Evolutionary conservation across 225 moss, liverwort and hornwort species (phyloP).

Genomic region (Pseudoscleropodium purum): DNA sequence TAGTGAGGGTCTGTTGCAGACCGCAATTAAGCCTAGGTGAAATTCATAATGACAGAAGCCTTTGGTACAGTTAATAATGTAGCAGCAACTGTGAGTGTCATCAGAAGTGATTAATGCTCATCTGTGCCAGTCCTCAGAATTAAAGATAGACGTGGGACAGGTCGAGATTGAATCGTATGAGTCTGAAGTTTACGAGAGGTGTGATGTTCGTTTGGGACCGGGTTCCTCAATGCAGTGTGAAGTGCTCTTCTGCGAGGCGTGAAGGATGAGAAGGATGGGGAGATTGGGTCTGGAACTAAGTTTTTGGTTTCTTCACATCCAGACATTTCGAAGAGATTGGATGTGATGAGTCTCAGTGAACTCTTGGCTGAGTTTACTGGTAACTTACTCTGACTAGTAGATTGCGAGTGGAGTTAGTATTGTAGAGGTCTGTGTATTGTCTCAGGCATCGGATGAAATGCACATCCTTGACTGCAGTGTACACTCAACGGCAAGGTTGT

Average conservation of each 20-base stretch:
- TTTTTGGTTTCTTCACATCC: no score
- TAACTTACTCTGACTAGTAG: background rate
- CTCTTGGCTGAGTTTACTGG: background rate
- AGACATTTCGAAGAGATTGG: background rate
- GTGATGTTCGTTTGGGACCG: background rate
- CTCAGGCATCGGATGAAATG: no score
- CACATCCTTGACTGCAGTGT: background rate
- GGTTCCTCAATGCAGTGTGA: background rate
- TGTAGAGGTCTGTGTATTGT: no score
- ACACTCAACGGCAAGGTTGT: background rate
- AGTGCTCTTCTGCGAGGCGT: background rate
- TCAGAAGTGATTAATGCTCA: background rate
- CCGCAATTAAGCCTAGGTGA: background rate
- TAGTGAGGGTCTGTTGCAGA: background rate
- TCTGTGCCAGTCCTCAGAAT: background rate
- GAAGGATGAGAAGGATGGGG: background rate
- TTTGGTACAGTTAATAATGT: background rate
- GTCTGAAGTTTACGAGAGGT: background rate
- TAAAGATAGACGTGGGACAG: background rate
- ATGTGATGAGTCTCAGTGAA: no score
- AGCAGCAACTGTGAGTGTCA: background rate
- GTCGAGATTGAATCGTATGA: background rate
- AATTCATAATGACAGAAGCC: background rate
- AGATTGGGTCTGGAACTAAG: background rate
- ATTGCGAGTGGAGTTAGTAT: background rate